Evolutionary conservation across 2,329 filamentous ascomycete species (phyloP).

Genomic region (Aspergillus latus): DNA sequence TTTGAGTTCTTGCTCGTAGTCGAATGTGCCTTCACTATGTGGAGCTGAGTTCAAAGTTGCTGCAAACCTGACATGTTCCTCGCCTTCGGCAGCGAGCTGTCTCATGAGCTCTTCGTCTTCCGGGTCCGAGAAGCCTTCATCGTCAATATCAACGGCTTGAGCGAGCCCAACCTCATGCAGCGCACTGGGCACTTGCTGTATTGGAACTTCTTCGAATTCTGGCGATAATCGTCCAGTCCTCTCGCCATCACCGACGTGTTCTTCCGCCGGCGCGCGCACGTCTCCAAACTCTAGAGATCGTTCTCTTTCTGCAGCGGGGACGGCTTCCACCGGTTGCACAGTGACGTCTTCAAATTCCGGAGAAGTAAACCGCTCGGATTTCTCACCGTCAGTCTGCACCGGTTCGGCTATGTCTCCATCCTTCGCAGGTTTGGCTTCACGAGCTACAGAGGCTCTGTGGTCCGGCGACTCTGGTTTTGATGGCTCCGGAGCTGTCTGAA

Average conservation of each 20-base stretch:
- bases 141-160: slow-evolving; percentile 33
- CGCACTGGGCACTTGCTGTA: neutral
- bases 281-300: neutral
- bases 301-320: neutral
- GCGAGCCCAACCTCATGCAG: slow-evolving; percentile 11
- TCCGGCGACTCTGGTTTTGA: neutral
- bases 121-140: slow-evolving; percentile 74
- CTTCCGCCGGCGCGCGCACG: neutral
- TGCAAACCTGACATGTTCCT: slow-evolving; percentile 91
- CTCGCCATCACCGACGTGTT: neutral
- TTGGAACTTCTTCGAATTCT: slow-evolving; percentile 24
- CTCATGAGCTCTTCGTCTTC: slow-evolving; percentile 88
- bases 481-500: neutral
- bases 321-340: neutral
- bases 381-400: slow-evolving; percentile 7
- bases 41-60: slow-evolving; percentile 79
- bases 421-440: slow-evolving; percentile 21
- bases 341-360: neutral
- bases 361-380: neutral
- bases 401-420: slow-evolving; percentile 16
- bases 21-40: slow-evolving; percentile 66
- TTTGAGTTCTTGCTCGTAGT: slow-evolving; percentile 85
- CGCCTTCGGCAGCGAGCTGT: slow-evolving; percentile 83
- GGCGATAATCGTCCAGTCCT: slow-evolving; percentile 34
- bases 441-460: neutral